Evolutionary conservation across 2,329 filamentous ascomycete species (phyloP), one percentile per base, ranked within the genome.

Genomic region (Penicillium sp.): DNA sequence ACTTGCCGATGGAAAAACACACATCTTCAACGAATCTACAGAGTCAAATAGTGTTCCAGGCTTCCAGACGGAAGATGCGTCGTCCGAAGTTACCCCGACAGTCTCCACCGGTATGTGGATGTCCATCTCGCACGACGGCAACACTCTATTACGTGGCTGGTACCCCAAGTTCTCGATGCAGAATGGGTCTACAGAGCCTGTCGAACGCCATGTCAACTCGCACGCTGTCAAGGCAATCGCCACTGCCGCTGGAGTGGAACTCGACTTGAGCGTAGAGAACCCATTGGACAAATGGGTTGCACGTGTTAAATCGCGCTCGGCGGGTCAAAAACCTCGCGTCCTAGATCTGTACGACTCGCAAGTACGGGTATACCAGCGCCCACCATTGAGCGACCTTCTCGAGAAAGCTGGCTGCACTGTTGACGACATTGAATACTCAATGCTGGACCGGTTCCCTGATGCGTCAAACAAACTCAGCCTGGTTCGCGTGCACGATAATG

Each of bases 231-330:
- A 90, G 67, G 77, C 73, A 5, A 68, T 77, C 41, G 68, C 69
- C 14, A 63, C 59, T 5, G 67, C 80, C 4, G 71, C 86, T 3
- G 74, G 88, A 3, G 79, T 89, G 1, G 83, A 87, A 11, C 75
- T 96, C 2, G 90, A 96, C 68, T 80, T 88, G 0, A 84, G 87
- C 46, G 80, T 94, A 22, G 84, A 89, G 58, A 77, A 87, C 50
- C 75, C 84, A 0, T 56, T 79, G 2, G 71, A 77, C 5, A 75
- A 83, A 43, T 89, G 85, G 85, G 66, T 65, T 15, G 66, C 75
- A 20, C 71, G 75, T 7, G 62, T 78, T 4, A 65, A 65, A 54
- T 60, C 60, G 12, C 41, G 58, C 31, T 60, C 51, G 47, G 58
- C 57, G 43, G 68, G 56, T 68, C 49, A 72, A 68, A 67, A 62